Percentiles rank a stretch among this genome's conserved stretches.
phyloP scores from a whole-genome alignment of 768 basidiomycete species.

The Mycena rosella region DNA sequence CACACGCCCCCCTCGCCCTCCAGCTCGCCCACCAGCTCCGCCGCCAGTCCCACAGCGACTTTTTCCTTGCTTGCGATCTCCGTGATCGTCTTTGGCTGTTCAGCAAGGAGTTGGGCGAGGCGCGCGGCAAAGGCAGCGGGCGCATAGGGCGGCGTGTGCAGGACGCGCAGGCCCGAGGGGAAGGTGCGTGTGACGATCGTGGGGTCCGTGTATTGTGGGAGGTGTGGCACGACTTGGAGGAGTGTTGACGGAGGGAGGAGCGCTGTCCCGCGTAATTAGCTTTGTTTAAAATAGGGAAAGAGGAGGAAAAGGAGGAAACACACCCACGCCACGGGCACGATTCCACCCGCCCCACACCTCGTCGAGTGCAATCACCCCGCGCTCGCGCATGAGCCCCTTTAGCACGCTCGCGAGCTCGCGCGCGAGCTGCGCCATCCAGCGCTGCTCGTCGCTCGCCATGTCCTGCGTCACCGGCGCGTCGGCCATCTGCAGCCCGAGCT shows the following conservation, averaged over 20 bases:
- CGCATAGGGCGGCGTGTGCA: conserved; percentile 87
- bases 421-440: conserved; percentile 85
- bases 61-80: conserved; percentile 80
- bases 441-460: conserved; percentile 86
- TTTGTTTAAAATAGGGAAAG: neutral
- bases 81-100: conserved; percentile 68
- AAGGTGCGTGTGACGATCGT: conserved; percentile 78
- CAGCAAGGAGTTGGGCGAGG: conserved; percentile 65
- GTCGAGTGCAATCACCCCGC: conserved; percentile 89
- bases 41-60: conserved; percentile 79
- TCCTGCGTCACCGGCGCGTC: conserved; percentile 89
- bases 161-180: conserved; percentile 79
- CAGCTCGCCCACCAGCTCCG: conserved; percentile 82
- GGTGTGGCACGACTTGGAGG: conserved; percentile 76
- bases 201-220: conserved; percentile 75
- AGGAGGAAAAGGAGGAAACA: neutral
- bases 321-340: conserved; percentile 82
- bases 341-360: conserved; percentile 98
- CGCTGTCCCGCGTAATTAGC: conserved; percentile 57
- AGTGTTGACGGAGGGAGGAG: conserved; percentile 92
- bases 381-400: conserved; percentile 79
- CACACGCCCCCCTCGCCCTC: conserved; percentile 80
- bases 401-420: conserved; percentile 85
- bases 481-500: conserved; percentile 84
- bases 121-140: conserved; percentile 77